phyloP scores from a whole-genome alignment of 331 rosid genomes.

The Ulmus americana region DNA sequence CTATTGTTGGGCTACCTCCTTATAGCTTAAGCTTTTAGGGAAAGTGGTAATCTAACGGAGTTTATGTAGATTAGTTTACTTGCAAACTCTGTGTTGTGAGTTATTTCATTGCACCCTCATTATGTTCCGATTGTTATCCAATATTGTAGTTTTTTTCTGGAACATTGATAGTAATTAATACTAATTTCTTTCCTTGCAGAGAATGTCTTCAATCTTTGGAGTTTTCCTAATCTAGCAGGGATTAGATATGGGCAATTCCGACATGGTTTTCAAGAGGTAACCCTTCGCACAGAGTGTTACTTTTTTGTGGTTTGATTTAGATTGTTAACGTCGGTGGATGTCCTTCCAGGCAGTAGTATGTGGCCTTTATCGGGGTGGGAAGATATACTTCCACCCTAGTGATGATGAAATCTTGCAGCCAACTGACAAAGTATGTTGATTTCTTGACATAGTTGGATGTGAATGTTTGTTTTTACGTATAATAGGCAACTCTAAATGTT shows the following conservation, averaged over 20 bases:
- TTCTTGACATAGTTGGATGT: conserved; percentile 5
- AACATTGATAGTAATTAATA: conserved; percentile 20
- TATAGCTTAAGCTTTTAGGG: no score
- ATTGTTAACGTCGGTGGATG: conserved; percentile 17
- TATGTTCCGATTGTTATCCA: no score
- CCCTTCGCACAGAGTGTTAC: conserved; percentile 15
- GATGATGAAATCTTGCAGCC: conserved; percentile 66
- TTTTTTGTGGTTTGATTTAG: conserved; percentile 15
- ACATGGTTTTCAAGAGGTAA: conserved; percentile 63
- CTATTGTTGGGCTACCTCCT: no score
- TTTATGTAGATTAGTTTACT: no score
- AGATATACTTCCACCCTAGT: conserved; percentile 75
- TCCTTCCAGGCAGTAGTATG: conserved; percentile 76
- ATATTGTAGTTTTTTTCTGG: conserved; percentile 9
- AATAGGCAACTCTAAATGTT: conserved; percentile 1
- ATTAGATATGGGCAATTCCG: conserved; percentile 57
- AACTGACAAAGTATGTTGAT: conserved; percentile 73
- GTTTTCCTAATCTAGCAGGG: conserved; percentile 64
- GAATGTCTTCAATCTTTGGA: conserved; percentile 75
- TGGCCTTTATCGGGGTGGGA: conserved; percentile 79
- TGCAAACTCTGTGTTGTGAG: no score
- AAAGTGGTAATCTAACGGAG: no score
- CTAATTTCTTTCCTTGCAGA: conserved; percentile 50
- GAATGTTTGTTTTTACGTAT: neutral
- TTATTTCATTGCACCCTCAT: neutral